These are phyloP conservation scores for Aspergillus hortae DNA, from an alignment of 2,329 filamentous ascomycete genomes.

Conservation along the genomic window DNA sequence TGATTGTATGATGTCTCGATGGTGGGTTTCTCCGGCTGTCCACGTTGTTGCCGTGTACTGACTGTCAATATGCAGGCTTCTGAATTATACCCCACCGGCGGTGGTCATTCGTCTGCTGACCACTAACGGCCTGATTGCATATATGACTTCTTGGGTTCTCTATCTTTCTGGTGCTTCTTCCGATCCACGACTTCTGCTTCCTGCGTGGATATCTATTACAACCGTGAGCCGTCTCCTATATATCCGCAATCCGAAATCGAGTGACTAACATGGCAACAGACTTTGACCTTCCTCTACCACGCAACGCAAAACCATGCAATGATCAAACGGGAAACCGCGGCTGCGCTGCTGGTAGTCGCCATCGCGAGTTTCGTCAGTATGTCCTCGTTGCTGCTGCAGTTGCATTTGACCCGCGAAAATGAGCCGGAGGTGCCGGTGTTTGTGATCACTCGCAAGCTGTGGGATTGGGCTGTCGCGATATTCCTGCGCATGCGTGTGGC, in stretches of 20 bases:
- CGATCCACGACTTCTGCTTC: conserved; percentile 67
- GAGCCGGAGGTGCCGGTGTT: conserved; percentile 60
- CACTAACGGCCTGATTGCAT: conserved; percentile 70
- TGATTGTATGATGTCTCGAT: conserved; percentile 79
- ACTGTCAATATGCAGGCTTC: conserved; percentile 54
- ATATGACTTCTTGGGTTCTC: conserved; percentile 69
- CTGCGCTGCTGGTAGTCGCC: conserved; percentile 73
- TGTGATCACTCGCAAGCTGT: conserved; percentile 43
- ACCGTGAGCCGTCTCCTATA: conserved; percentile 49
- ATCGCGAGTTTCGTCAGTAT: conserved; percentile 74
- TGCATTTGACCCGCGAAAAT: conserved; percentile 60
- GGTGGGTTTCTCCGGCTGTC: conserved; percentile 47
- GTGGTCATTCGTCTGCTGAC: conserved; percentile 76
- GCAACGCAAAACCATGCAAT: conserved; percentile 74
- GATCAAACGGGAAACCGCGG: conserved; percentile 74
- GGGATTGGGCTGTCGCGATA: conserved; percentile 35
- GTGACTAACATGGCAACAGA: conserved; percentile 42
- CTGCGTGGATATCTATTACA: conserved; percentile 74
- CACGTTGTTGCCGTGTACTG: neutral
- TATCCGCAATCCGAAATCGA: neutral
- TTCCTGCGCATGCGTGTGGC: conserved; percentile 34
- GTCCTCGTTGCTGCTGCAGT: conserved; percentile 63
- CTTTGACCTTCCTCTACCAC: conserved; percentile 71
- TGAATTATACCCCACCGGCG: conserved; percentile 75
- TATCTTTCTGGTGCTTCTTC: conserved; percentile 66